Evolutionary conservation across 2,329 filamentous ascomycete genomes (phyloP), one percentile per base, ranked within the genome.

Genomic region (Aspergillus spinulosporus): DNA sequence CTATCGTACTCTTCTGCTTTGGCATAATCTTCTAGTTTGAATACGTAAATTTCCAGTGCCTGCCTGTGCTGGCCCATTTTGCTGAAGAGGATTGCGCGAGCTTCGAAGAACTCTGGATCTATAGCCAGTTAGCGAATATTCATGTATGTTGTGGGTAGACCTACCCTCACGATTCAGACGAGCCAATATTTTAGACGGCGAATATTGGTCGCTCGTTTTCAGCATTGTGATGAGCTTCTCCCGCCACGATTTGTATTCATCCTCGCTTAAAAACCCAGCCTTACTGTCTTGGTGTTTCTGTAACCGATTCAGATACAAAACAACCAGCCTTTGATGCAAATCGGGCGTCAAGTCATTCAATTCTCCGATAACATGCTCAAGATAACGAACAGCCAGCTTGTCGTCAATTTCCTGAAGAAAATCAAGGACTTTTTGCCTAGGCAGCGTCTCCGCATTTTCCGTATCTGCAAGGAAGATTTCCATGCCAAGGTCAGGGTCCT

Each of bases 61-160:
- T 97, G 92, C 69, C 91, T 92, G 76, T 99, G 92, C 66, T 93
- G 88, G 5, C 90, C 91, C 90, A 97, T 96, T 65, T 94, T 95
- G 73, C 90, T 92, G 39, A 97, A 84, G 15, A 97, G 87, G 44
- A 97, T 88, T 5, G 94, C 94, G 59, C 93, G 87, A 1, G 91
- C 86, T 71, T 97, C 93, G 72, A 89, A 96, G 67, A 97, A 97
- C 2, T 84, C 81, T 0, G 92, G 80, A 70, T 97, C 91, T 93
- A 62, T 9, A 43, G 21, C 61, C n/a, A 59, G 52, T 53, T 29
- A 57, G 36, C 52, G 21, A 8, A 7, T 3, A n/a, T 14, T 15
- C 9, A 14, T 15, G 6, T 26, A n/a, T 12, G 32, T 5, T 28
- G n/a, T n/a, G 6, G 28, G 40, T 39, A 57, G 21, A 74, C 84